Percentiles rank a stretch among this genome's conserved stretches.
phyloP scores from a whole-genome alignment of 1,284 basidiomycete genomes.

The Apiotrichum brassicae region DNA sequence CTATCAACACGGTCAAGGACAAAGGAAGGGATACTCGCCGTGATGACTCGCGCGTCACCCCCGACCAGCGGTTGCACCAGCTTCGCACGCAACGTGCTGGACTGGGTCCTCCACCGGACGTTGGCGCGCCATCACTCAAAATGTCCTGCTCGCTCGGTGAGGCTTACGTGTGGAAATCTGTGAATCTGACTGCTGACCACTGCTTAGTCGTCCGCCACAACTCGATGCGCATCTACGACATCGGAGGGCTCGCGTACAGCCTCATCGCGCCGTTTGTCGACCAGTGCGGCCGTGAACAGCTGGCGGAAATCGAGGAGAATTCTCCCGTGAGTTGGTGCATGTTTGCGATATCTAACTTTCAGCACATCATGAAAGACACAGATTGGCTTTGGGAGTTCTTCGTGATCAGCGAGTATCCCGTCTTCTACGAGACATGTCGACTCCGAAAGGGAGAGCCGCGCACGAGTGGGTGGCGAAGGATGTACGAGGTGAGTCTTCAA shows the following conservation, averaged over 20 bases:
- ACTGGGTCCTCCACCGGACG: background rate
- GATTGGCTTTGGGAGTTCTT: slow-evolving; percentile 43
- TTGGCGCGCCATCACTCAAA: background rate
- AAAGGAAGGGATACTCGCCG: background rate
- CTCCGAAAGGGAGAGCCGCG: slow-evolving; percentile 25
- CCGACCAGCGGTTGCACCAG: slow-evolving; percentile 6
- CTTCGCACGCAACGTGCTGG: background rate
- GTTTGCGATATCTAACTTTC: background rate
- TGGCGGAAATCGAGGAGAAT: slow-evolving; percentile 29
- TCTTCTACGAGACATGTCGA: slow-evolving; percentile 29
- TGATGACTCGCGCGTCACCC: background rate
- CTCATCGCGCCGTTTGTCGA: slow-evolving; percentile 30
- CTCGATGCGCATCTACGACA: slow-evolving; percentile 30
- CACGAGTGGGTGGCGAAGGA: slow-evolving; percentile 36
- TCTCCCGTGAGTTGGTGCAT: slow-evolving; percentile 21
- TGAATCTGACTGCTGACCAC: background rate
- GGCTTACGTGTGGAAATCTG: background rate
- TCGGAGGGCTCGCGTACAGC: slow-evolving; percentile 34
- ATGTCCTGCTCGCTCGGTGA: slow-evolving; percentile 4
- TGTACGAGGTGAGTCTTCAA: slow-evolving; percentile 31
- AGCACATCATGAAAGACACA: slow-evolving; percentile 40
- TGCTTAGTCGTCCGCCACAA: slow-evolving; percentile 33
- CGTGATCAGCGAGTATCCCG: slow-evolving; percentile 29
- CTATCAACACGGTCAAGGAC: background rate
- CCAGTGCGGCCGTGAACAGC: slow-evolving; percentile 30